These are phyloP conservation scores for Cutaneotrichosporon arboriforme DNA, from an alignment of 1,284 basidiomycete species.

Conservation along the genomic window DNA sequence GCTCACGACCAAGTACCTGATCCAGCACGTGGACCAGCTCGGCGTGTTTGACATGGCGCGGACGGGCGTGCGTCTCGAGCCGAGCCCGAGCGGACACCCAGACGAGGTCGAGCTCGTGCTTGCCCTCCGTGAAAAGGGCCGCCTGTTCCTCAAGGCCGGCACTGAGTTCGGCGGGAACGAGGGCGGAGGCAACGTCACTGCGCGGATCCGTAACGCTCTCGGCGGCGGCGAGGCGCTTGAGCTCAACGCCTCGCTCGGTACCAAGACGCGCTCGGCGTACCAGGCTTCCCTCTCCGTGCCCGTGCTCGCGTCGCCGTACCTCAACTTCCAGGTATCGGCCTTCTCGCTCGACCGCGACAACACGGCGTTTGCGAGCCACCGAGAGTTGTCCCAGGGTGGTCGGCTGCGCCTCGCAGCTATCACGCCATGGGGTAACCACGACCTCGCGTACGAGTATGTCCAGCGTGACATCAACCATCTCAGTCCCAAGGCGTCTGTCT, in stretches of 20 bases:
- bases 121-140: slow-evolving; percentile 66
- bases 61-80: slow-evolving; percentile 59
- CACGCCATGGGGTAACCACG: slow-evolving; percentile 58
- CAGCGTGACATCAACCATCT: slow-evolving; percentile 68
- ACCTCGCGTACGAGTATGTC: slow-evolving; percentile 74
- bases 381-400: slow-evolving; percentile 49
- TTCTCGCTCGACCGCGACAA: slow-evolving; percentile 52
- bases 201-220: slow-evolving; percentile 76
- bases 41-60: slow-evolving; percentile 69
- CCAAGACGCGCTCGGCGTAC: slow-evolving; percentile 79
- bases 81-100: slow-evolving; percentile 56
- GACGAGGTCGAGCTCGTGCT: slow-evolving; percentile 84
- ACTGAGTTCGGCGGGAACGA: slow-evolving; percentile 94
- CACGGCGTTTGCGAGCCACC: slow-evolving; percentile 49
- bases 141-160: slow-evolving; percentile 74
- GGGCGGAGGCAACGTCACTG: slow-evolving; percentile 76
- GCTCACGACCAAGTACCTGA: slow-evolving; percentile 61
- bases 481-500: slow-evolving; percentile 68
- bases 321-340: slow-evolving; percentile 38
- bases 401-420: slow-evolving; percentile 43
- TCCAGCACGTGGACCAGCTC: slow-evolving; percentile 60
- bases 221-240: slow-evolving; percentile 88
- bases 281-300: slow-evolving; percentile 43
- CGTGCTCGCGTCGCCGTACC: slow-evolving; percentile 42
- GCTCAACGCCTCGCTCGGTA: slow-evolving; percentile 76